Base-by-base conservation (phyloP, 352 stramenopile genomes). In the Phytopythium cucurbitacearum region DNA sequence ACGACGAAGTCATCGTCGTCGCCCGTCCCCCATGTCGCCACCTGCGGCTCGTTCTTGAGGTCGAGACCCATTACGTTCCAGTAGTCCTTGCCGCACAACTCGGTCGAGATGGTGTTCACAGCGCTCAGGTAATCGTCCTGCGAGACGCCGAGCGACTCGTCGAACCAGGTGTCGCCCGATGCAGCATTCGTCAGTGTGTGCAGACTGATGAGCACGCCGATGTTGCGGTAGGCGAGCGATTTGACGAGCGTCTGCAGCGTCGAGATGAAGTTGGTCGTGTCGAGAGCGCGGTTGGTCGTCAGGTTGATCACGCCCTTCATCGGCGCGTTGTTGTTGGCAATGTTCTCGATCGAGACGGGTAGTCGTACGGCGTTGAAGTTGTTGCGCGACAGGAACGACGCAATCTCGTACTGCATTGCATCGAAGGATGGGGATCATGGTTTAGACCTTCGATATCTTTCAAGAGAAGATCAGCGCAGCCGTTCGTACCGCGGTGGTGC, bases 61-160 rank as follows among this genome's bases (percentile, higher is more conserved):
- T 94, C 83, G 1, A 93, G 54, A 0, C 83, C 83, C 46, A 93
- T 76, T 48, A 93, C 64, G 54, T 93, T 93, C 83, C 83, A 94
- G 56, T 91, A 91, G 4, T 79, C 56, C 13, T 76, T 15, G 7
- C 60, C 59, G 48, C 83, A 94, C 10, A 94, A 61, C 3, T 72
- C 71, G n/a, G 64, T 80, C 3, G 80, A 78, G 3, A 94, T 45
- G 2, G 64, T 76, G 34, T 76, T 61, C 12, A 94, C 67, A 0
- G 80, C 74, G 1, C 67, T 57, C 10, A 93, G 56, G 52, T 89
- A 91, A 15, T 77, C 60, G 9, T 80, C 65, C 51, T 93, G 63
- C 2, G 63, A 74, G 21, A 91, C 62, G 3, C 67, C 71, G 1
- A 83, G 49, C 2, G 50, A 59, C 4, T 53, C 44, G 53, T 89